These are phyloP conservation scores for Podaxis sp. DNA, from an alignment of 768 basidiomycete genomes.

Conservation along the genomic window DNA sequence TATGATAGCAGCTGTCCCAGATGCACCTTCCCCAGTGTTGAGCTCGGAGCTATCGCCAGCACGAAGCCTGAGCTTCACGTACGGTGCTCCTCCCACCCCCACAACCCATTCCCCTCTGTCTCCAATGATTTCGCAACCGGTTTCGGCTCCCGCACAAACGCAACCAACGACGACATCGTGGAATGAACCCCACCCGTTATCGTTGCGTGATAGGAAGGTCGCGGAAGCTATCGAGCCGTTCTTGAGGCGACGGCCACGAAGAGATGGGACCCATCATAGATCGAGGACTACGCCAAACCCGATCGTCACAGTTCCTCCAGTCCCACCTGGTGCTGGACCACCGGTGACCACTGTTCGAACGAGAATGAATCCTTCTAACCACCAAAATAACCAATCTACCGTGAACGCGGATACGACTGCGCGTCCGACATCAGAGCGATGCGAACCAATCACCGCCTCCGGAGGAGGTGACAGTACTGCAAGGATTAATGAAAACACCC, in stretches of 20 bases:
- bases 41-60: constrained; percentile 24
- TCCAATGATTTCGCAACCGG: constrained; percentile 12
- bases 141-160: constrained; percentile 13
- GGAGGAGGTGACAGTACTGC: neutral
- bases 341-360: constrained; percentile 13
- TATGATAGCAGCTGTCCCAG: constrained; percentile 24
- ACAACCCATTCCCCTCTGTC: constrained; percentile 9
- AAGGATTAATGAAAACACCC: neutral
- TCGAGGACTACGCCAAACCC: constrained; percentile 10
- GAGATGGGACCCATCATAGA: neutral
- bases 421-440: neutral
- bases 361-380: constrained; percentile 3
- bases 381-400: neutral
- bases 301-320: neutral
- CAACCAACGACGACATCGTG: constrained; percentile 1
- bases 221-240: constrained; percentile 7
- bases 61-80: constrained; percentile 28
- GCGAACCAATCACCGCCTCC: neutral
- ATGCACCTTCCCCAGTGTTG: constrained; percentile 14
- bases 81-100: constrained; percentile 21
- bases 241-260: neutral
- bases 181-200: constrained; percentile 9
- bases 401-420: neutral
- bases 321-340: constrained; percentile 1
- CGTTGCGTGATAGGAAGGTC: constrained; percentile 8